Conservation (phyloP, 768 basidiomycete species). For the Nidularia pulvinata region DNA sequence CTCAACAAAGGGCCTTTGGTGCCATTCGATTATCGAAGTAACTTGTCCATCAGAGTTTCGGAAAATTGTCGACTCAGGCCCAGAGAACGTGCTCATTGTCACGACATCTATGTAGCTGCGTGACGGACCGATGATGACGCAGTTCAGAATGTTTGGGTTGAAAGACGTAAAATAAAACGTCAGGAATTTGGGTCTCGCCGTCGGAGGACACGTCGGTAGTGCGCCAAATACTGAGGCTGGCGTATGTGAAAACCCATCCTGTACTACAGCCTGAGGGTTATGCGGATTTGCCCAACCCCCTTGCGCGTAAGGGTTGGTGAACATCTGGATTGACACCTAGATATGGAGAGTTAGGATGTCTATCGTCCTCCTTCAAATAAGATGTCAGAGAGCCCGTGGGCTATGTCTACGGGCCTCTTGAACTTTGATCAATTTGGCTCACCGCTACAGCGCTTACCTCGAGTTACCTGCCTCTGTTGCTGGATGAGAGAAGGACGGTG, state of each 20-base stretch:
- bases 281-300: background rate
- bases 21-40: background rate
- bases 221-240: background rate
- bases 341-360: no score
- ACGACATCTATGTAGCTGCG: background rate
- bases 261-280: background rate
- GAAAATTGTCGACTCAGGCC: background rate
- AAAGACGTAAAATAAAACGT: background rate
- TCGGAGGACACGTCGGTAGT: background rate
- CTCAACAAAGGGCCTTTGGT: background rate
- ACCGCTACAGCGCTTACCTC: no score
- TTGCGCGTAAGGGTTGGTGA: conserved; percentile 1
- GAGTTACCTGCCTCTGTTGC: no score
- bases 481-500: no score
- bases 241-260: background rate
- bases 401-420: no score
- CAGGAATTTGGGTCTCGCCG: background rate
- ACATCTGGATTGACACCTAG: background rate
- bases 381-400: no score
- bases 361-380: no score
- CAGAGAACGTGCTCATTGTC: background rate
- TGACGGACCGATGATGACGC: background rate
- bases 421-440: no score
- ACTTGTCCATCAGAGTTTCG: background rate
- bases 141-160: background rate